These are phyloP conservation scores for Debaryomycetaceae sp. DNA, from an alignment of 1,139 yeast species.

Conservation along the genomic window DNA sequence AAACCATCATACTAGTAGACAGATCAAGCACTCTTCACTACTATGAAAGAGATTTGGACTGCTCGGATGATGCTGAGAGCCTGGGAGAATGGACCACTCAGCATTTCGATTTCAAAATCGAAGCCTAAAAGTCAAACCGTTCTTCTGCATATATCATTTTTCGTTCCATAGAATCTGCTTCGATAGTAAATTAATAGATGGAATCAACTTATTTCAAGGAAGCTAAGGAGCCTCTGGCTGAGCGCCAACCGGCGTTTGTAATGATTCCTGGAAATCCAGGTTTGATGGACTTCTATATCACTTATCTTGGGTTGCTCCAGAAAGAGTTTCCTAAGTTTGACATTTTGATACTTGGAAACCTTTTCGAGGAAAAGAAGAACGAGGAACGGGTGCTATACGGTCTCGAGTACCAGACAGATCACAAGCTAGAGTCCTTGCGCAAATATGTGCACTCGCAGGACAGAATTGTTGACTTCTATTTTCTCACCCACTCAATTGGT, in stretches of 20 bases:
- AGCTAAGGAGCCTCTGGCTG: background rate
- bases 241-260: slow-evolving; percentile 31
- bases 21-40: slow-evolving; percentile 41
- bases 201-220: background rate
- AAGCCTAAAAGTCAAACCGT: background rate
- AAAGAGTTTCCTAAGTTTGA: slow-evolving; percentile 42
- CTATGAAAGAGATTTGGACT: slow-evolving; percentile 36
- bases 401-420: slow-evolving; percentile 51
- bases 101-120: slow-evolving; percentile 10
- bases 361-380: slow-evolving; percentile 38
- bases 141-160: background rate
- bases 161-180: too few relatives aligned
- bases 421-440: slow-evolving; percentile 40
- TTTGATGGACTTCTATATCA: slow-evolving; percentile 52
- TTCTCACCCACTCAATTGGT: slow-evolving; percentile 65
- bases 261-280: slow-evolving; percentile 73
- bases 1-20: slow-evolving; percentile 67
- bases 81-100: slow-evolving; percentile 6
- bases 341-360: slow-evolving; percentile 53
- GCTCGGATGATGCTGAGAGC: slow-evolving; percentile 17
- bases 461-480: slow-evolving; percentile 31
- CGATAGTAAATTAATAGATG: background rate
- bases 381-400: slow-evolving; percentile 22
- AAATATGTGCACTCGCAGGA: slow-evolving; percentile 19
- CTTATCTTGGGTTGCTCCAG: slow-evolving; percentile 46